These are phyloP conservation scores for Sporothrix inflata DNA, from an alignment of 2,329 filamentous ascomycete genomes.

Conservation along the genomic window DNA sequence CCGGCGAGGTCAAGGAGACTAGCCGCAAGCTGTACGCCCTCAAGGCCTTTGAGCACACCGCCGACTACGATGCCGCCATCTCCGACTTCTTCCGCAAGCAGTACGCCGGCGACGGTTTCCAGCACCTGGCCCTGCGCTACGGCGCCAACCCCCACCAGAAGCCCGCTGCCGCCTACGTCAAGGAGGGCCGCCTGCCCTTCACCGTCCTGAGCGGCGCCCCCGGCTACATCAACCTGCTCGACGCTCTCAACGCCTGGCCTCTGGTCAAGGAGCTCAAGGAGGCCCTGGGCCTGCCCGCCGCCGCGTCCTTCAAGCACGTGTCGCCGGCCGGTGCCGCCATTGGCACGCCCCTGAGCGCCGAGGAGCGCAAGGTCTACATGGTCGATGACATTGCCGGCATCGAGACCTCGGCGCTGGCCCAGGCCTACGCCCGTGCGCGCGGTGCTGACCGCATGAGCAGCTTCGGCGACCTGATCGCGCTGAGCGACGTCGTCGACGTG, in stretches of 20 bases:
- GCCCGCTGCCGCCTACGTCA: constrained; percentile 82
- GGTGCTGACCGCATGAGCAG: constrained; percentile 98
- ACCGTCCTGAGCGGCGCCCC: constrained; percentile 88
- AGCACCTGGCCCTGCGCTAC: constrained; percentile 87
- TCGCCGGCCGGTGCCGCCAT: constrained; percentile 96
- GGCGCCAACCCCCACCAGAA: constrained; percentile 98
- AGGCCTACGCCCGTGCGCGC: constrained; percentile 93
- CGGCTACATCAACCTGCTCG: constrained; percentile 96
- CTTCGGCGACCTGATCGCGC: constrained; percentile 94
- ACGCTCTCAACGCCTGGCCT: constrained; percentile 95
- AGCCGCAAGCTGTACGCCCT: constrained; percentile 89
- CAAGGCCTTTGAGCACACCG: constrained; percentile 98
- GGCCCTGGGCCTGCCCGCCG: constrained; percentile 84
- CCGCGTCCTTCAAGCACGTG: constrained; percentile 98
- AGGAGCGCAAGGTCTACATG: constrained; percentile 97
- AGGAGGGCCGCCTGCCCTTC: constrained; percentile 80
- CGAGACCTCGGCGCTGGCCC: constrained; percentile 81
- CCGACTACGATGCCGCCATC: constrained; percentile 94
- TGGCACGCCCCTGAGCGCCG: constrained; percentile 79
- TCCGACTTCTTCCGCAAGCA: constrained; percentile 97
- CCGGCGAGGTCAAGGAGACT: constrained; percentile 81
- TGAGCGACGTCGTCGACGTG: constrained; percentile 87
- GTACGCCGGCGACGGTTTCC: constrained; percentile 82
- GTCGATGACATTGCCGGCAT: constrained; percentile 93
- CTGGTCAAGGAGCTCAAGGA: constrained; percentile 94